Conservation (phyloP, 768 basidiomycete genomes). For the Boletus huronensis region DNA sequence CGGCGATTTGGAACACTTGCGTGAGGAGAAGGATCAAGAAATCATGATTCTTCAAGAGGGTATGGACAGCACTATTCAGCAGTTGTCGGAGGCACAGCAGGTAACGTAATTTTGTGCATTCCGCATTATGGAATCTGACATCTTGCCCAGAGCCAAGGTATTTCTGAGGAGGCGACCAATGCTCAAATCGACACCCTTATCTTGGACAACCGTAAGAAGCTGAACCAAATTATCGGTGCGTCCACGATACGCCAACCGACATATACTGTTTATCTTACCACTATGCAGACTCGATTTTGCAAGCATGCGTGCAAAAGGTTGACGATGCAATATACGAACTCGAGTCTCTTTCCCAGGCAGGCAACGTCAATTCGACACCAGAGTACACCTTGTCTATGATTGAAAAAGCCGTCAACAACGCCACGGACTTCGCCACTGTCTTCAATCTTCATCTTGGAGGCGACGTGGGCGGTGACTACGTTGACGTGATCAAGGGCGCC, state of each 20-base stretch:
- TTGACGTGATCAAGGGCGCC: constrained; percentile 96
- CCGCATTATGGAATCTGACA: not conserved
- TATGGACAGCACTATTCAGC: constrained; percentile 87
- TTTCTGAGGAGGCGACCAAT: constrained; percentile 86
- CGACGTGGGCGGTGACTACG: constrained; percentile 88
- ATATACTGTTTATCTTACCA: constrained; percentile 10
- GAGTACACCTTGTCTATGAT: constrained; percentile 98
- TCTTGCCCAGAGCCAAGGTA: constrained; percentile 63
- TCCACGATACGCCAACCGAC: constrained; percentile 4
- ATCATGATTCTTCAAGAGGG: constrained; percentile 93
- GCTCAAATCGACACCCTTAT: constrained; percentile 98
- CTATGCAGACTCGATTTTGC: constrained; percentile 83
- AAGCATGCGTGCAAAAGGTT: constrained; percentile 94
- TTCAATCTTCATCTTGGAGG: constrained; percentile 89
- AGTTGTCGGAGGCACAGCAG: constrained; percentile 83
- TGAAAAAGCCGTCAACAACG: constrained; percentile 92
- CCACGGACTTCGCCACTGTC: constrained; percentile 92
- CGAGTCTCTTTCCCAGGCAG: constrained; percentile 91
- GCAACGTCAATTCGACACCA: constrained; percentile 95
- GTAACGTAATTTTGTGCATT: constrained; percentile 38
- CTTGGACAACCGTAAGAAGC: constrained; percentile 93
- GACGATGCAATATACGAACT: constrained; percentile 98
- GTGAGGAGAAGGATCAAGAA: constrained; percentile 97
- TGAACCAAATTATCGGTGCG: constrained; percentile 93
- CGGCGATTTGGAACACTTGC: constrained; percentile 72